Evolutionary conservation across 805 yeast species (phyloP).

Genomic region (Sugiyamaella marilandica): DNA sequence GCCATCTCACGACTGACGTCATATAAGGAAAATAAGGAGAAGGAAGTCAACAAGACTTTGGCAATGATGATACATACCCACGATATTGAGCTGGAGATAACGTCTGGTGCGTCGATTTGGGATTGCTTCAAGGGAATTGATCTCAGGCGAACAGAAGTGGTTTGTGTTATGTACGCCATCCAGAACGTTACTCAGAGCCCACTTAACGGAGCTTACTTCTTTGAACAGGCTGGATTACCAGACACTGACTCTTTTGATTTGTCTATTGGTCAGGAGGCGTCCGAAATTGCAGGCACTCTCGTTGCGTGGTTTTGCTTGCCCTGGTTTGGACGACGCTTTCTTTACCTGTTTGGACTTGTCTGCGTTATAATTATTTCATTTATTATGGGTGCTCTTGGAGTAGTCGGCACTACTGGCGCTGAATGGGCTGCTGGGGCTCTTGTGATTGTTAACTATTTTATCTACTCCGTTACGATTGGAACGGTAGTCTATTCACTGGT

Average conservation of each 20-base stretch:
- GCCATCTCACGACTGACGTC: slow-evolving; percentile 38
- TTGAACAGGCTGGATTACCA: slow-evolving; percentile 38
- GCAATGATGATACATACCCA: slow-evolving; percentile 40
- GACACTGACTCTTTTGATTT: slow-evolving; percentile 38
- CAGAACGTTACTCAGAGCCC: slow-evolving; percentile 33
- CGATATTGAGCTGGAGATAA: slow-evolving; percentile 27
- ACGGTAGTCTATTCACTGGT: slow-evolving; percentile 40
- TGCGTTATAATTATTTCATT: neutral
- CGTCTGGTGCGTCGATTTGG: slow-evolving; percentile 22
- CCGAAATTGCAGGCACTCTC: slow-evolving; percentile 43
- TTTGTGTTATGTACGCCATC: slow-evolving; percentile 41
- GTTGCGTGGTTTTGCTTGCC: slow-evolving; percentile 21
- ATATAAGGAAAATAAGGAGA: slow-evolving; percentile 6
- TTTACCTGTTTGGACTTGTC: slow-evolving; percentile 29
- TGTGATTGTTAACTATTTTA: slow-evolving; percentile 24
- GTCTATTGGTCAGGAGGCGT: slow-evolving; percentile 41
- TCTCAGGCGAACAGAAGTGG: slow-evolving; percentile 45
- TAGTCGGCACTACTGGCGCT: neutral
- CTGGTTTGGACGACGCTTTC: slow-evolving; percentile 23
- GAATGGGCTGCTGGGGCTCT: neutral
- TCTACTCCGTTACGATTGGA: slow-evolving; percentile 43
- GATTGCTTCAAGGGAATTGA: slow-evolving; percentile 48
- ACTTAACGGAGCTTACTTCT: slow-evolving; percentile 30
- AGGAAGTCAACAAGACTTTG: slow-evolving; percentile 24
- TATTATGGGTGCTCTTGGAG: slow-evolving; percentile 1